Evolutionary conservation across 1,139 yeast genomes (phyloP).

Genomic region (Blastobotrys proliferans): DNA sequence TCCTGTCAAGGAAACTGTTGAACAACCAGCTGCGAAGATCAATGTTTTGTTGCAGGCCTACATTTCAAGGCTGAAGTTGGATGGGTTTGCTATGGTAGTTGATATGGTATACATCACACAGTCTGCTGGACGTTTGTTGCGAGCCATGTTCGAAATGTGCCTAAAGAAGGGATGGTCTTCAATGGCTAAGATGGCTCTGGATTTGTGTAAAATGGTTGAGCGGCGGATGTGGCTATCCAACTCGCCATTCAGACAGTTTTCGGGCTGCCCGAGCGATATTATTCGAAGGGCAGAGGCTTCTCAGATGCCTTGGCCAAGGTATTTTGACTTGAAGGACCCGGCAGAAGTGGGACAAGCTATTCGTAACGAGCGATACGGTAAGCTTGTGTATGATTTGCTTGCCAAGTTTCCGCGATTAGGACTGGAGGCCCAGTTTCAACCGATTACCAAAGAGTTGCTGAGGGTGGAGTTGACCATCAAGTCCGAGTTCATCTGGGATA

Average conservation of each 20-base stretch:
- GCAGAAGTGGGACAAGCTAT: slow-evolving; percentile 81
- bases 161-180: slow-evolving; percentile 69
- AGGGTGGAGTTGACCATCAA: slow-evolving; percentile 60
- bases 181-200: slow-evolving; percentile 54
- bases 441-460: slow-evolving; percentile 66
- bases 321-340: slow-evolving; percentile 59
- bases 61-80: slow-evolving; percentile 67
- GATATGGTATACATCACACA: slow-evolving; percentile 94
- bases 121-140: slow-evolving; percentile 81
- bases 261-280: slow-evolving; percentile 61
- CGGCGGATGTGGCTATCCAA: slow-evolving; percentile 78
- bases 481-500: slow-evolving; percentile 80
- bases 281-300: slow-evolving; percentile 75
- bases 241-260: slow-evolving; percentile 84
- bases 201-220: slow-evolving; percentile 76
- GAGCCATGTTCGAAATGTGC: slow-evolving; percentile 83
- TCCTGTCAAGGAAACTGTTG: slow-evolving; percentile 70
- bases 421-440: slow-evolving; percentile 61
- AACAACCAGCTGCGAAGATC: slow-evolving; percentile 74
- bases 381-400: slow-evolving; percentile 55
- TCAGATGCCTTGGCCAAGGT: slow-evolving; percentile 76
- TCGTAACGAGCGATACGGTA: slow-evolving; percentile 65
- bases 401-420: slow-evolving; percentile 67
- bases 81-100: slow-evolving; percentile 87
- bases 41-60: slow-evolving; percentile 80